Conservation (phyloP, 2,329 filamentous ascomycete genomes). For the Monosporascus cannonballus region DNA sequence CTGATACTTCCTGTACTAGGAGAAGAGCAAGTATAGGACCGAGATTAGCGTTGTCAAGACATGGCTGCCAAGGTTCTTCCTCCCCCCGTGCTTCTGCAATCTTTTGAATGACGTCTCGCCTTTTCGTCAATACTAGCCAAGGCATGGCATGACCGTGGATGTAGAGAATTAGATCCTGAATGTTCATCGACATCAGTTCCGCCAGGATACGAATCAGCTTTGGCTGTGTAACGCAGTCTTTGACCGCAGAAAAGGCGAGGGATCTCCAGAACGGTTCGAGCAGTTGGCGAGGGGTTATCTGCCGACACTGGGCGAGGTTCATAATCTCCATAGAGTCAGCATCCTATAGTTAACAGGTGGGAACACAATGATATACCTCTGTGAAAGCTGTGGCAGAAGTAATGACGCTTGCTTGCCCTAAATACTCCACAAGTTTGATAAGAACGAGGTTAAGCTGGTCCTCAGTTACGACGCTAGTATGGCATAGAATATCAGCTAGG, state of each 20-base stretch:
- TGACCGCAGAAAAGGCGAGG: constrained; percentile 74
- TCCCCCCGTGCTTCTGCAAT: constrained; percentile 75
- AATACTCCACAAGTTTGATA: constrained; percentile 75
- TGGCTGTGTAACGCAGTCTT: constrained; percentile 74
- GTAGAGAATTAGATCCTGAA: constrained; percentile 66
- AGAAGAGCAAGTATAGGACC: constrained; percentile 53
- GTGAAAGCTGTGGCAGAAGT: constrained; percentile 77
- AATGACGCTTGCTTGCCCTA: constrained; percentile 76
- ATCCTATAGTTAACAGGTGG: not conserved
- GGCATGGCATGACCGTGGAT: constrained; percentile 81
- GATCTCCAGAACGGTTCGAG: constrained; percentile 86
- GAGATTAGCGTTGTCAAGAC: constrained; percentile 52
- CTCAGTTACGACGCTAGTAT: constrained; percentile 58
- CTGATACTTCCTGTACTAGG: constrained; percentile 48
- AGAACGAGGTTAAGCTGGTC: constrained; percentile 84
- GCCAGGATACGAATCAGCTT: constrained; percentile 76
- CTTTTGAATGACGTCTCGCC: constrained; percentile 70
- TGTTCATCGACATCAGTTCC: constrained; percentile 70
- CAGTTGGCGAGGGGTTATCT: constrained; percentile 58
- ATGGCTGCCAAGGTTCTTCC: constrained; percentile 49
- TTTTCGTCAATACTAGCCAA: constrained; percentile 74
- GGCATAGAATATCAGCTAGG: constrained; percentile 3
- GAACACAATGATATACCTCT: constrained; percentile 47
- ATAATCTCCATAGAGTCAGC: constrained; percentile 40
- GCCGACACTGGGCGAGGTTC: constrained; percentile 61